phyloP scores from a whole-genome alignment of 75 land plant species.

The Cryptomeria japonica region DNA sequence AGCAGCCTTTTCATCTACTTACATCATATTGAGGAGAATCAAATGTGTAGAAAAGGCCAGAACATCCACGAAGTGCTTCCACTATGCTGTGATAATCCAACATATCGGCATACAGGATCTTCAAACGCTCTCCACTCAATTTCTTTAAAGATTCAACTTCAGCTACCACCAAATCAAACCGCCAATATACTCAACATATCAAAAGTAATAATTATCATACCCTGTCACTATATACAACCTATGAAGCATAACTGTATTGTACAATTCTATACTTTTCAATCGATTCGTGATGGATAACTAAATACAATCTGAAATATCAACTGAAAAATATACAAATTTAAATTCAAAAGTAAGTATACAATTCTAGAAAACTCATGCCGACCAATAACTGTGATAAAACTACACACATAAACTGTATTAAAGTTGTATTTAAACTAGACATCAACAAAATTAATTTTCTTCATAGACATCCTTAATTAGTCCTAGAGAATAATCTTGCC shows the following conservation, averaged over 20 bases:
- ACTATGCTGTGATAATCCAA: slow-evolving; percentile 72
- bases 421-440: no score
- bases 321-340: no score
- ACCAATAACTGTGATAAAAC: no score
- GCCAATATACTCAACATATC: neutral
- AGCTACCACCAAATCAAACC: neutral
- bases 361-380: no score
- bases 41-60: slow-evolving; percentile 68
- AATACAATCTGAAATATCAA: no score
- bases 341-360: no score
- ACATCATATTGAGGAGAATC: slow-evolving; percentile 68
- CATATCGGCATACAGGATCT: slow-evolving; percentile 51
- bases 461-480: no score
- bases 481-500: neutral
- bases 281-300: no score
- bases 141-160: slow-evolving; percentile 7
- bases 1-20: slow-evolving; percentile 8
- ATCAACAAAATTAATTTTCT: neutral
- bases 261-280: no score
- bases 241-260: neutral
- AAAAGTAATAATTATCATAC: neutral
- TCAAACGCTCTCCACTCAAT: slow-evolving; percentile 34
- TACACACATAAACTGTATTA: no score
- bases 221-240: neutral
- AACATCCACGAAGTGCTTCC: slow-evolving; percentile 65